These are phyloP conservation scores for Catharanthus roseus DNA, from an alignment of 257 asterid genomes.

Conservation along the genomic window DNA sequence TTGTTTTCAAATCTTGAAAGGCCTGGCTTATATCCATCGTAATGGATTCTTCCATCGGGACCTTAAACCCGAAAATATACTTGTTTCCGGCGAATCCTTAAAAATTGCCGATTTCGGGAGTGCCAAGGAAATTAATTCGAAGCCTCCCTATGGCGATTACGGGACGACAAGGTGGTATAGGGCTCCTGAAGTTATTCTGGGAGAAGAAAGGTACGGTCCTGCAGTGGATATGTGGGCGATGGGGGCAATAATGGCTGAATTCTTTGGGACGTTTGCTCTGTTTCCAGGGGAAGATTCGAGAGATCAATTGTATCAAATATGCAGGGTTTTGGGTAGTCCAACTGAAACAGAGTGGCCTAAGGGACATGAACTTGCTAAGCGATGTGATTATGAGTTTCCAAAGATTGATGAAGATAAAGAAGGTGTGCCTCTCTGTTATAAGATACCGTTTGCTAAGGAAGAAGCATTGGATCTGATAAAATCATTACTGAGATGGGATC, in stretches of 20 bases:
- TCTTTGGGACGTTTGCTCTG: slow-evolving; percentile 13
- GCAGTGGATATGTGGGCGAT: slow-evolving; percentile 86
- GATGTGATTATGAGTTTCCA: background rate
- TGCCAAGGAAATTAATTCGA: background rate
- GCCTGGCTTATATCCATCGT: background rate
- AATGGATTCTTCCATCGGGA: background rate
- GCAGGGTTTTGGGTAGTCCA: background rate
- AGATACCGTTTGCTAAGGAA: background rate
- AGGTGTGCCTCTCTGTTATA: background rate
- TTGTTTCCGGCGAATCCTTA: background rate
- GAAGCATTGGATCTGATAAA: background rate
- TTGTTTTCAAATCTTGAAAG: background rate
- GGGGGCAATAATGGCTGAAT: slow-evolving; percentile 82
- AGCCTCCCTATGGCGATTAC: background rate
- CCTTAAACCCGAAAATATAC: background rate
- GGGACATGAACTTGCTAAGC: background rate
- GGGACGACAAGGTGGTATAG: slow-evolving; percentile 34
- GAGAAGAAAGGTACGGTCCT: slow-evolving; percentile 32
- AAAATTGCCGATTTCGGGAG: slow-evolving; percentile 2
- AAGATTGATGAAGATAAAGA: background rate
- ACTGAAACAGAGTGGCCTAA: background rate
- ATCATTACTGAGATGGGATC: background rate
- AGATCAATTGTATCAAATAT: background rate
- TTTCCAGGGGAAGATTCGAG: background rate
- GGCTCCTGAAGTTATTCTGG: slow-evolving; percentile 64